These are phyloP conservation scores for Purshia tridentata DNA, from an alignment of 306 rosid species.

Conservation along the genomic window DNA sequence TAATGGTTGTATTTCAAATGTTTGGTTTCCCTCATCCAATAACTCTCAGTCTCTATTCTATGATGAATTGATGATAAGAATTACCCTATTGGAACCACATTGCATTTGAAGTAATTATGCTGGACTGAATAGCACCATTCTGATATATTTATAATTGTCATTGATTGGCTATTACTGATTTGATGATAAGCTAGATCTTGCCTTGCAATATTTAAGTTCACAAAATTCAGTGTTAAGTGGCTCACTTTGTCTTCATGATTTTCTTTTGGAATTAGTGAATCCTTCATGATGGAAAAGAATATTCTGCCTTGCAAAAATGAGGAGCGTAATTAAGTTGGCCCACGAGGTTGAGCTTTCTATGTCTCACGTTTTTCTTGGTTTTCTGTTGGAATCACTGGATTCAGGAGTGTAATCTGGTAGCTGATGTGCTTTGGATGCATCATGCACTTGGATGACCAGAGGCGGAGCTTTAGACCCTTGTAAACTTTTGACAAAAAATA, in stretches of 20 bases:
- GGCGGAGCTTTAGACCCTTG: too few relatives aligned
- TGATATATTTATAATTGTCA: too few relatives aligned
- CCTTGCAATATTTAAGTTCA: not conserved
- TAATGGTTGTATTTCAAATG: not conserved
- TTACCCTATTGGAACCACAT: not conserved
- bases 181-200: slow-evolving; percentile 25
- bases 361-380: slow-evolving; percentile 26
- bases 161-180: not conserved
- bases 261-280: not conserved
- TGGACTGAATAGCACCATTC: not conserved
- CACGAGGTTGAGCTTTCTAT: slow-evolving; percentile 7
- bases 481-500: too few relatives aligned
- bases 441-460: not conserved
- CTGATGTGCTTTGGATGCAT: slow-evolving; percentile 14
- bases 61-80: not conserved
- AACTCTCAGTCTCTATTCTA: not conserved
- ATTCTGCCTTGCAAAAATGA: slow-evolving; percentile 26
- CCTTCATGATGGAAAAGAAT: not conserved
- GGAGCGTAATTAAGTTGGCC: slow-evolving; percentile 16
- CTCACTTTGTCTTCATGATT: not conserved
- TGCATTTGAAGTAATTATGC: not conserved
- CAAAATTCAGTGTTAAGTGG: not conserved
- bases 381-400: slow-evolving; percentile 29
- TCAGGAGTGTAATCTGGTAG: slow-evolving; percentile 28
- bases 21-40: not conserved